Base-by-base conservation (phyloP, 805 yeast species). In the Ogataea haglerorum region DNA sequence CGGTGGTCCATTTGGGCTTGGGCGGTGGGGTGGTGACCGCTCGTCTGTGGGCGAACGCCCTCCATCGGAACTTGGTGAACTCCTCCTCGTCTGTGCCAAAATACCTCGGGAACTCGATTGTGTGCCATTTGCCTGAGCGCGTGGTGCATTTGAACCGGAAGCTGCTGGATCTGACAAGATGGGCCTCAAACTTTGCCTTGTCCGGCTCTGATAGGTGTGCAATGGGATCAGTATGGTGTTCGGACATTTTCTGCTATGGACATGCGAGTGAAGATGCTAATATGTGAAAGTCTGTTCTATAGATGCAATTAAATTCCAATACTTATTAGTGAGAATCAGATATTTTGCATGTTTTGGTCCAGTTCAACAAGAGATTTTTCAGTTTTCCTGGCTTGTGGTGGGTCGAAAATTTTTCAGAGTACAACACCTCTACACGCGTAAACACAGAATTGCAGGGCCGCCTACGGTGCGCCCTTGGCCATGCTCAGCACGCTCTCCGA, bases 21-120 rank as follows among this genome's bases (percentile, higher is more conserved):
- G 27, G 35, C 9, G 27, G 15, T 10, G 30, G 5, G 25, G 36
- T 28, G 10, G 10, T 19, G 25, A 12, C 36, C 13, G 47, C 35
- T 46, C 64, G 49, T 37, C 54, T 52, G 19, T 48, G 45, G 25
- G 45, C 36, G 14, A 60, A 36, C 8, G 61, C 46, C 31, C 46
- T 35, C 38, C 45, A 51, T 45, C 64, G 51, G 34, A 49, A 52
- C 6, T 34, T 34, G 7, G 30, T 46, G 37, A 61, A 60, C 34
- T 60, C 67, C 8, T 50, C 50, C 40, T 58, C 64, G 22, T 52
- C 48, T 6, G 65, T 59, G 26, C 65, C 66, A 37, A 61, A 57
- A 41, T 54, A 63, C 25, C 55, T 36, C 8, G 67, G 68, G 25
- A 63, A 53, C 7, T 30, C 45, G 14, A 45, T 35, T n/a, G 42